phyloP scores from a whole-genome alignment of 2,329 filamentous ascomycete species.

The Lecanicillium sp. region DNA sequence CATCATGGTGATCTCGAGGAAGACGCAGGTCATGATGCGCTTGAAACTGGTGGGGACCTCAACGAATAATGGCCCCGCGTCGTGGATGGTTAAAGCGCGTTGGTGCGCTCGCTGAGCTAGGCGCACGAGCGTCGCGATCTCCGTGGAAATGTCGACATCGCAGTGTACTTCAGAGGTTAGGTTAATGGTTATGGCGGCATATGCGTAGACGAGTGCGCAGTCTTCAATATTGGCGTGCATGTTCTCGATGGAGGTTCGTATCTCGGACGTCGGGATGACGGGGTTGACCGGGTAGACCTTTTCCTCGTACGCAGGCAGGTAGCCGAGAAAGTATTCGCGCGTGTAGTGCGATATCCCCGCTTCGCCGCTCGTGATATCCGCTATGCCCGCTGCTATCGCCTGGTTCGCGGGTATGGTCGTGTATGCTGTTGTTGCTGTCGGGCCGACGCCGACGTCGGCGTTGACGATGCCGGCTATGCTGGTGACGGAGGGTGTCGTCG shows the following conservation, averaged over 20 bases:
- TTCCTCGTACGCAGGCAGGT: slow-evolving; percentile 25
- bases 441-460: slow-evolving; percentile 2
- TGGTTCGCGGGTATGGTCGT: too few species aligned
- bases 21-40: slow-evolving; percentile 42
- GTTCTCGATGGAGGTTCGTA: slow-evolving; percentile 20
- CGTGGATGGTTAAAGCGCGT: slow-evolving; percentile 2
- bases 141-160: slow-evolving; percentile 18
- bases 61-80: slow-evolving; percentile 20
- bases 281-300: slow-evolving; percentile 30
- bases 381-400: too few species aligned
- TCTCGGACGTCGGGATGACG: slow-evolving; percentile 22
- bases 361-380: slow-evolving; percentile 2
- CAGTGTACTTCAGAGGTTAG: slow-evolving; percentile 22
- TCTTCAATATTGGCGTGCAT: slow-evolving; percentile 26
- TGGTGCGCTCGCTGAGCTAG: slow-evolving; percentile 16
- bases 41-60: slow-evolving; percentile 34
- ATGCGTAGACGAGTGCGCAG: slow-evolving; percentile 27
- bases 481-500: slow-evolving; percentile 12
- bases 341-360: slow-evolving; percentile 13
- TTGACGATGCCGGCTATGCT: slow-evolving; percentile 19
- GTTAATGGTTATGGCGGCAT: slow-evolving; percentile 28
- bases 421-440: slow-evolving; percentile 4
- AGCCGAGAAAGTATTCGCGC: slow-evolving; percentile 22
- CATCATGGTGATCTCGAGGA: slow-evolving; percentile 45
- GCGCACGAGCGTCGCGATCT: slow-evolving; percentile 17